A percentile compares a stretch with the other conserved stretches of the same genome.
Evolutionary conservation across 2,329 filamentous ascomycete species (phyloP).

Genomic region (Ophiostoma australiae): DNA sequence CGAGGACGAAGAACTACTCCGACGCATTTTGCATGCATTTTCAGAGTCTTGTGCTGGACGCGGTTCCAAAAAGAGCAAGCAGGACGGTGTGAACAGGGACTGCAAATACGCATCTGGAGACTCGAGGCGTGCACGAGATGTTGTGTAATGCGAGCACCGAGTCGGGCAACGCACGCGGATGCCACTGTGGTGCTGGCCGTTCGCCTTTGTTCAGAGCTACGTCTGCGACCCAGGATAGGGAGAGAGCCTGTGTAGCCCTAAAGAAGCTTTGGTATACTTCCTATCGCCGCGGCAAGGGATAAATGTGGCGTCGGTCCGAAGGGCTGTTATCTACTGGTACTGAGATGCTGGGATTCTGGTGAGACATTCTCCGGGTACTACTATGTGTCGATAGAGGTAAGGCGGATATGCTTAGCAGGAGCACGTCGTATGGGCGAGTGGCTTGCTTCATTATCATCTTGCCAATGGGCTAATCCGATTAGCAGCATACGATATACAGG

Average conservation of each 20-base stretch:
- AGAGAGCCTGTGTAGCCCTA: neutral
- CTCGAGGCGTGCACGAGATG: neutral
- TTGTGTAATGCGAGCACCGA: neutral
- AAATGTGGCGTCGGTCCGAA: constrained; percentile 3
- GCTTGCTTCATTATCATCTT: constrained; percentile 2
- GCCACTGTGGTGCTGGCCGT: neutral
- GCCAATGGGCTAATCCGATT: neutral
- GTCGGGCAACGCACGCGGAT: neutral
- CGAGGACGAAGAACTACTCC: neutral
- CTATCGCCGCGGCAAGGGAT: neutral
- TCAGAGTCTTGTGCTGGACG: neutral
- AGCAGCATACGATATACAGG: neutral
- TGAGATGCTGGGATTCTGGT: neutral
- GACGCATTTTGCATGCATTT: neutral
- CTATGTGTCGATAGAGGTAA: neutral
- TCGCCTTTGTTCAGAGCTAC: neutral
- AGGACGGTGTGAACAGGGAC: too few species aligned
- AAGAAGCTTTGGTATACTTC: neutral
- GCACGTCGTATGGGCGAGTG: neutral
- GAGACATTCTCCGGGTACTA: neutral
- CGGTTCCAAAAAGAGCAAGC: neutral
- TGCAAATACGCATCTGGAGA: neutral
- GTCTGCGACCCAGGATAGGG: neutral
- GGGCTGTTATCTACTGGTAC: neutral
- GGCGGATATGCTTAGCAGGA: neutral